A percentile compares a stretch with the other conserved stretches of the same genome.
Conservation (phyloP, 202 grass and related monocot genomes). For the Musa balbisiana region DNA sequence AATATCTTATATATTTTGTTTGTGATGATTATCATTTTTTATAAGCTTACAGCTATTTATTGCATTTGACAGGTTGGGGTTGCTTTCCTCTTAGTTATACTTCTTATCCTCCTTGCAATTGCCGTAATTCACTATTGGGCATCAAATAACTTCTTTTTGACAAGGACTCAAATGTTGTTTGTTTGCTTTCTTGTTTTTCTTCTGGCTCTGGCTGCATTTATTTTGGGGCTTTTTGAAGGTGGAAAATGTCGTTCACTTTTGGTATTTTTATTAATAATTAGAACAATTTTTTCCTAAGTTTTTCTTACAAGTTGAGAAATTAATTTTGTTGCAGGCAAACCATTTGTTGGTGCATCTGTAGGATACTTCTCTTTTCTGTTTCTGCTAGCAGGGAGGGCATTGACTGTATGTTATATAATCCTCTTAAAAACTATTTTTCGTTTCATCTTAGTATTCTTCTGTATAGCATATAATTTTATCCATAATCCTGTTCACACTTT, state of each 20-base stretch:
- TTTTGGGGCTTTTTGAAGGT: conserved; percentile 94
- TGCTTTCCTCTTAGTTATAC: conserved; percentile 72
- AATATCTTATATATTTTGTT: background rate
- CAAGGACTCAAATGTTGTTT: conserved; percentile 83
- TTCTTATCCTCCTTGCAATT: conserved; percentile 88
- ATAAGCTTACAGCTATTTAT: background rate
- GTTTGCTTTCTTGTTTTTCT: conserved; percentile 92
- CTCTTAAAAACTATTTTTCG: conserved; percentile 12
- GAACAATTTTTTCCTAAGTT: background rate
- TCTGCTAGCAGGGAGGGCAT: conserved; percentile 94
- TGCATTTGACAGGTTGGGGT: conserved; percentile 66
- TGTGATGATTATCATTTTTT: background rate
- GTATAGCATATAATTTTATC: background rate
- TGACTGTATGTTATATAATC: conserved; percentile 76
- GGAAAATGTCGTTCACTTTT: background rate
- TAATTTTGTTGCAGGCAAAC: conserved; percentile 43
- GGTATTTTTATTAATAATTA: too few species aligned
- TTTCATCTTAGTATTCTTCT: conserved; percentile 9
- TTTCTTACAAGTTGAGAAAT: conserved; percentile 14
- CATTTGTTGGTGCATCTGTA: conserved; percentile 95
- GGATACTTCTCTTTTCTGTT: conserved; percentile 98
- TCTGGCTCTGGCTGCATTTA: conserved; percentile 87
- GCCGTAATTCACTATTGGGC: conserved; percentile 94
- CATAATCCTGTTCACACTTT: background rate
- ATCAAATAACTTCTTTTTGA: conserved; percentile 99